Percentiles rank a stretch among this genome's conserved stretches.
Conservation (phyloP, 768 basidiomycete species). For the Naematelia aurantialba region DNA sequence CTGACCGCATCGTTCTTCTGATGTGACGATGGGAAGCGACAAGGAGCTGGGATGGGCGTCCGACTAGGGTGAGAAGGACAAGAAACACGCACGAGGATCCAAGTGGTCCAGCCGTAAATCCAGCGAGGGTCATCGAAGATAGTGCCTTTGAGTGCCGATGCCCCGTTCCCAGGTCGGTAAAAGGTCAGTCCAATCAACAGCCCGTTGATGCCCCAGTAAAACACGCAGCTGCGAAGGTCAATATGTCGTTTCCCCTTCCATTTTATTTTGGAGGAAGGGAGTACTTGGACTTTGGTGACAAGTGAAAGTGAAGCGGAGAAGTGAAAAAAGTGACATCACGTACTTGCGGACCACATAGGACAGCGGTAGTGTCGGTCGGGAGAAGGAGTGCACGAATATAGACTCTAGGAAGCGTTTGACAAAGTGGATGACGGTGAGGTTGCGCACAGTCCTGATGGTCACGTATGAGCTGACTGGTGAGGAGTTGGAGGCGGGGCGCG, state of each 20-base stretch:
- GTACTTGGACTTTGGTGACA: no score
- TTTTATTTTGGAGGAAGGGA: no score
- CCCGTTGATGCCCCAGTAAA: conserved; percentile 83
- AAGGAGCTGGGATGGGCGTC: neutral
- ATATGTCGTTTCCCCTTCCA: neutral
- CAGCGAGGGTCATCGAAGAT: conserved; percentile 64
- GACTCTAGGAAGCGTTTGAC: conserved; percentile 90
- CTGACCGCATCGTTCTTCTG: no score
- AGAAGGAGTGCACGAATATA: conserved; percentile 90
- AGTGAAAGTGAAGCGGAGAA: no score
- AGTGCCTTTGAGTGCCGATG: conserved; percentile 59
- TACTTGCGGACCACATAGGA: conserved; percentile 86
- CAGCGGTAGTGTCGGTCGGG: conserved; percentile 87
- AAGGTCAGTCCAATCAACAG: conserved; percentile 72
- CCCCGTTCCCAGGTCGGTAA: conserved; percentile 70
- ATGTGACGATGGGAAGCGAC: no score
- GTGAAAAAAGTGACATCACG: conserved; percentile 20
- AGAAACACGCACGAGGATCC: conserved; percentile 68
- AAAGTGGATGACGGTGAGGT: conserved; percentile 79
- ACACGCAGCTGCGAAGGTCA: conserved; percentile 63
- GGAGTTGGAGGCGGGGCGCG: neutral
- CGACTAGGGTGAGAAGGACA: neutral
- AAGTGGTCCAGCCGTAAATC: conserved; percentile 61
- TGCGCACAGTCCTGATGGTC: conserved; percentile 50
- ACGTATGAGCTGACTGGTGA: conserved; percentile 41